Percentiles rank a stretch among this genome's conserved stretches.
Evolutionary conservation across 2,329 filamentous ascomycete species (phyloP).

Genomic region (Fusarium irregulare): DNA sequence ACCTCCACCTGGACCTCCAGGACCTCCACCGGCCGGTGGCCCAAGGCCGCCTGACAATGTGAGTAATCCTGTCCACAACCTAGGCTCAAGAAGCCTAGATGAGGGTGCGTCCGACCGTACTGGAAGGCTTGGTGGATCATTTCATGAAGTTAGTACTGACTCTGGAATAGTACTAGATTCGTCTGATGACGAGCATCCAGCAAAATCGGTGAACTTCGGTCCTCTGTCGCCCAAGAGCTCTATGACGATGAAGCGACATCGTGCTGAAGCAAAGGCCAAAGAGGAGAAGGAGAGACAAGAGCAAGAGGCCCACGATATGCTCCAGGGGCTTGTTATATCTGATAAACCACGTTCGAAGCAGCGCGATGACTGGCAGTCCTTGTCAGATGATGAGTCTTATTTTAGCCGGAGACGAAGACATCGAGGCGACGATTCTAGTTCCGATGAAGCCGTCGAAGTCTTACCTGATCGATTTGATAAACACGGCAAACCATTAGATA

Average conservation of each 20-base stretch:
- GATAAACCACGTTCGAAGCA: constrained; percentile 27
- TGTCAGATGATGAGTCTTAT: constrained; percentile 26
- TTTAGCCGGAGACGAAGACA: constrained; percentile 37
- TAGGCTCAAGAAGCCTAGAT: constrained; percentile 45
- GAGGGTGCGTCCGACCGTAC: constrained; percentile 54
- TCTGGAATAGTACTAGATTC: constrained; percentile 44
- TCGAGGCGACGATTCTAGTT: constrained; percentile 32
- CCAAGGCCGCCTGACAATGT: constrained; percentile 56
- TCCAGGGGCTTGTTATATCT: constrained; percentile 35
- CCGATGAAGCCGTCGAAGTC: constrained; percentile 56
- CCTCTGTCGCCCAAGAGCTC: constrained; percentile 63
- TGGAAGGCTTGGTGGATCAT: constrained; percentile 30
- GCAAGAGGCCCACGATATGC: constrained; percentile 31
- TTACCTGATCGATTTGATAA: constrained; percentile 62
- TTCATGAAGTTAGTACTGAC: constrained; percentile 36
- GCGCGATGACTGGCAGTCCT: constrained; percentile 34
- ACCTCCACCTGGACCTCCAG: constrained; percentile 46
- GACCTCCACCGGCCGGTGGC: constrained; percentile 49
- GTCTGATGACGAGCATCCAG: constrained; percentile 22
- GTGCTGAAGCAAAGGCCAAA: constrained; percentile 43
- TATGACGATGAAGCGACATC: constrained; percentile 58
- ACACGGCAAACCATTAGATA: constrained; percentile 55
- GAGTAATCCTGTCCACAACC: constrained; percentile 54
- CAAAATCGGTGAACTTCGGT: constrained; percentile 60
- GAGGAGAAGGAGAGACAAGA: constrained; percentile 35